Conservation (phyloP, 2,329 filamentous ascomycete species). For the Aspergillus fischeri region DNA sequence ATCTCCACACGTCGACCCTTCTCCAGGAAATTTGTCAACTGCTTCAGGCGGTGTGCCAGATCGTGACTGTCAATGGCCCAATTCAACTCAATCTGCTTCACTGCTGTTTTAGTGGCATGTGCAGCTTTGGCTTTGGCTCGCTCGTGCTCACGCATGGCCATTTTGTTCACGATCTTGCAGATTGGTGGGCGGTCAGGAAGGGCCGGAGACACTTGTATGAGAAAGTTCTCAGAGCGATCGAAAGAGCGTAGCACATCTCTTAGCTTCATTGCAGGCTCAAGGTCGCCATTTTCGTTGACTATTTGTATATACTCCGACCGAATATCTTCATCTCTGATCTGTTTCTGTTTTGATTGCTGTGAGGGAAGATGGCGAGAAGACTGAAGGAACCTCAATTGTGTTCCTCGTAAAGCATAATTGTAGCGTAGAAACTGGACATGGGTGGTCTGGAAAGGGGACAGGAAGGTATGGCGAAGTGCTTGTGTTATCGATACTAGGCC, state of each 20-base stretch:
- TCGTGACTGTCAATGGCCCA: constrained; percentile 81
- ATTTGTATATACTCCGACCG: constrained; percentile 27
- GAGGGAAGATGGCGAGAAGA: constrained; percentile 6
- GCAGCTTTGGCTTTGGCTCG: constrained; percentile 36
- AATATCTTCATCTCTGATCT: constrained; percentile 34
- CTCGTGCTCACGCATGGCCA: constrained; percentile 46
- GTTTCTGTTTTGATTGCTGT: constrained; percentile 9
- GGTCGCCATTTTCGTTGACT: constrained; percentile 29
- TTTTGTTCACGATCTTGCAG: constrained; percentile 66
- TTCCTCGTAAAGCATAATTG: constrained; percentile 2
- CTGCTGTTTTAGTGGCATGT: constrained; percentile 37
- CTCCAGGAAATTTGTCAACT: constrained; percentile 63
- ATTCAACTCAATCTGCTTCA: constrained; percentile 82
- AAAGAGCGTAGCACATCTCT: constrained; percentile 39
- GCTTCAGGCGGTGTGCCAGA: constrained; percentile 65
- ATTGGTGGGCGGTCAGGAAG: constrained; percentile 48
- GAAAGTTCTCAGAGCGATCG: constrained; percentile 47
- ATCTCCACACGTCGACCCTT: constrained; percentile 76
- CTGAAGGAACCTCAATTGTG: constrained; percentile 17
- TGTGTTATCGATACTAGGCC: constrained; percentile 30
- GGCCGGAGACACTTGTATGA: constrained; percentile 47
- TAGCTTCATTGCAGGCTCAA: constrained; percentile 27
- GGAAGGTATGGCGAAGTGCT: constrained; percentile 28
- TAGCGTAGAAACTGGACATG: constrained; percentile 12
- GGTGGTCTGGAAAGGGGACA: constrained; percentile 16